phyloP scores from a whole-genome alignment of 768 basidiomycete genomes.

The Tulasnella sp. region DNA sequence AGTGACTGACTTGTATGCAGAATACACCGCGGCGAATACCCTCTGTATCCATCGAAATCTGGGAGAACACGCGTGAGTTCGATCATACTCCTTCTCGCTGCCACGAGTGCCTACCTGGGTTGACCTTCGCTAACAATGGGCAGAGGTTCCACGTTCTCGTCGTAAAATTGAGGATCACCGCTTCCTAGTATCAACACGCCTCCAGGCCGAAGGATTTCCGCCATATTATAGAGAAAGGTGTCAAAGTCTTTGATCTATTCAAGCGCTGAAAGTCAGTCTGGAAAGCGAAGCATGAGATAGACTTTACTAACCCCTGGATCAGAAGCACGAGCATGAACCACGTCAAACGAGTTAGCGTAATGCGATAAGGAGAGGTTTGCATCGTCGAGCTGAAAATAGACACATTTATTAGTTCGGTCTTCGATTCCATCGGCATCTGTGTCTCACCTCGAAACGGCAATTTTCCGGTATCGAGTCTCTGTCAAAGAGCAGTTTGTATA shows the following conservation, averaged over 20 bases:
- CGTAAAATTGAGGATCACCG: conserved; percentile 14
- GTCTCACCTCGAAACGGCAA: conserved; percentile 14
- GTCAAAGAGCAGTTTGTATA: not conserved
- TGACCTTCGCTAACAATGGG: not conserved
- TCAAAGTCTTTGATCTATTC: conserved; percentile 13
- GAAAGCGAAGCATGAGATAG: not conserved
- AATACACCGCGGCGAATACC: not conserved
- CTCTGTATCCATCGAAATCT: conserved; percentile 12
- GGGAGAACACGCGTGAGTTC: not conserved
- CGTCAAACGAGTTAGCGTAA: conserved; percentile 5
- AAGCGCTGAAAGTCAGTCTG: not conserved
- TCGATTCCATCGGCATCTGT: no score
- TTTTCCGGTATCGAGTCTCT: conserved; percentile 8
- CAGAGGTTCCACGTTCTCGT: not conserved
- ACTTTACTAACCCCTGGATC: conserved; percentile 5
- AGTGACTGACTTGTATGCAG: not conserved
- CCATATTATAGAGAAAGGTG: conserved; percentile 11
- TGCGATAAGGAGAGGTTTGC: conserved; percentile 15
- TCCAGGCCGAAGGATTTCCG: conserved; percentile 7
- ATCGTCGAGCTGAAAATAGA: conserved; percentile 11
- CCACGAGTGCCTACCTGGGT: not conserved
- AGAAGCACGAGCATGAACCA: conserved; percentile 13
- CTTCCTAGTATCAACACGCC: conserved; percentile 9
- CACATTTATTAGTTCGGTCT: no score
- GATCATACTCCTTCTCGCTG: not conserved